These are phyloP conservation scores for Paecilomyces fulvus DNA, from an alignment of 2,329 filamentous ascomycete genomes.

Conservation along the genomic window DNA sequence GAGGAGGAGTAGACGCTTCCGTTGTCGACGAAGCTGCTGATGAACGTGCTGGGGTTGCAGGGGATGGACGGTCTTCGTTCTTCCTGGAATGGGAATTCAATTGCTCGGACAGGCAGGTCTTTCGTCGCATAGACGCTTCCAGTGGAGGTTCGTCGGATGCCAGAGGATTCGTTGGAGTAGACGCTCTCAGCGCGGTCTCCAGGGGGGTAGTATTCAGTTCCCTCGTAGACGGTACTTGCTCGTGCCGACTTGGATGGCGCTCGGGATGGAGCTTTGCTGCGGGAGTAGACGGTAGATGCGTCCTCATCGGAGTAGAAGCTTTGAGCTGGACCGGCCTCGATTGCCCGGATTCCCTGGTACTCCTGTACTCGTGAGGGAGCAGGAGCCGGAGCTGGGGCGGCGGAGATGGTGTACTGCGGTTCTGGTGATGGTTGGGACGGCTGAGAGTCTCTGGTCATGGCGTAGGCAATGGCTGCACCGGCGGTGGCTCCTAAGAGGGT, in stretches of 20 bases:
- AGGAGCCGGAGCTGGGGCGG: slow-evolving; percentile 12
- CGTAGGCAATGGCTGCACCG: slow-evolving; percentile 68
- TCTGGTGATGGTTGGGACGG: slow-evolving; percentile 13
- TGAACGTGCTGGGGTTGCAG: slow-evolving; percentile 30
- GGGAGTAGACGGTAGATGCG: slow-evolving; percentile 21
- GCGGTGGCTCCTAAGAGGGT: slow-evolving; percentile 72
- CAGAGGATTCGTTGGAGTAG: slow-evolving; percentile 18
- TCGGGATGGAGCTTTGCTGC: slow-evolving; percentile 13
- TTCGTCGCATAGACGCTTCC: slow-evolving; percentile 28
- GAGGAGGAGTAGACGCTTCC: slow-evolving; percentile 28
- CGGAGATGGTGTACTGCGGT: slow-evolving; percentile 17
- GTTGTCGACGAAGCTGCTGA: slow-evolving; percentile 33
- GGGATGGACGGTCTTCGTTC: slow-evolving; percentile 14
- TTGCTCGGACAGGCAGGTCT: slow-evolving; percentile 29
- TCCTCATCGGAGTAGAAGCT: slow-evolving; percentile 21
- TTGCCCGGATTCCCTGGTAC: slow-evolving; percentile 15
- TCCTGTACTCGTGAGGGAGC: slow-evolving; percentile 6
- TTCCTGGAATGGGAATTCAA: slow-evolving; percentile 28
- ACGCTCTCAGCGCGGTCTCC: slow-evolving; percentile 10
- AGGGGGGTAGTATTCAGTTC: slow-evolving; percentile 21
- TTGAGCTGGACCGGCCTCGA: slow-evolving; percentile 22
- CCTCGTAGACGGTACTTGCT: slow-evolving; percentile 34
- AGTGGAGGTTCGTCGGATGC: slow-evolving; percentile 26
- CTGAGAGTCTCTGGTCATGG: slow-evolving; percentile 53
- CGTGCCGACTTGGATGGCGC: slow-evolving; percentile 31